Conservation (phyloP, 2,329 filamentous ascomycete species). For the Pestalotiopsis sp. region DNA sequence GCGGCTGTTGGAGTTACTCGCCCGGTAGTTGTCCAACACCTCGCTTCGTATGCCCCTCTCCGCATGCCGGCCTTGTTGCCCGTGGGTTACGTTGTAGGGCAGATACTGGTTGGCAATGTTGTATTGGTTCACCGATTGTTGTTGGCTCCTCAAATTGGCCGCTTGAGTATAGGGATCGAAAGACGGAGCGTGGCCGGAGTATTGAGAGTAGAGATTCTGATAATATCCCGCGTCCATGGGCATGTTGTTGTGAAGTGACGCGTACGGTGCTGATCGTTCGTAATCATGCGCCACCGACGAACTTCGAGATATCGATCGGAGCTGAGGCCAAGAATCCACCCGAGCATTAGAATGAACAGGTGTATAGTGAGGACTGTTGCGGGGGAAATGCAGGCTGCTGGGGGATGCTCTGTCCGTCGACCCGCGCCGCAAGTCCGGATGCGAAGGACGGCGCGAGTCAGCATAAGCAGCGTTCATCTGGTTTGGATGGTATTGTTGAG, state of each 20-base stretch:
- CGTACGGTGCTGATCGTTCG: constrained; percentile 36
- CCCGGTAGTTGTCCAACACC: constrained; percentile 79
- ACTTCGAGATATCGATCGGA: constrained; percentile 37
- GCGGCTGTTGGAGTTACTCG: constrained; percentile 59
- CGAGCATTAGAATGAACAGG: constrained; percentile 24
- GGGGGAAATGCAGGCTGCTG: constrained; percentile 31
- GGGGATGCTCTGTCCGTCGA: constrained; percentile 44
- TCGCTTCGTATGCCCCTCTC: constrained; percentile 66
- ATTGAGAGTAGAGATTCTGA: constrained; percentile 38
- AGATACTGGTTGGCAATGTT: constrained; percentile 28
- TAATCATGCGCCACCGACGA: constrained; percentile 35
- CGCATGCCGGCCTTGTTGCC: constrained; percentile 51
- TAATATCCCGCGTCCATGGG: constrained; percentile 21
- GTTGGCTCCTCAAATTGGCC: constrained; percentile 35
- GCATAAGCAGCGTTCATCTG: constrained; percentile 32
- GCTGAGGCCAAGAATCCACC: constrained; percentile 37
- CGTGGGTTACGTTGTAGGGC: constrained; percentile 29
- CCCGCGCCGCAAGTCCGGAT: constrained; percentile 34
- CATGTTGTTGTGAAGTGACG: constrained; percentile 31
- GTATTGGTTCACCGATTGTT: constrained; percentile 33
- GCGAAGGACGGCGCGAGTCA: constrained; percentile 29
- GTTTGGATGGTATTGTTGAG: constrained; percentile 21
- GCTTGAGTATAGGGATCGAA: constrained; percentile 40
- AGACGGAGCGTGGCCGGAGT: constrained; percentile 34
- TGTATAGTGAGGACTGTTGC: constrained; percentile 33